Evolutionary conservation across 2,329 filamentous ascomycete genomes (phyloP), one percentile per base, ranked within the genome.

Genomic region (Cercospora sp.): DNA sequence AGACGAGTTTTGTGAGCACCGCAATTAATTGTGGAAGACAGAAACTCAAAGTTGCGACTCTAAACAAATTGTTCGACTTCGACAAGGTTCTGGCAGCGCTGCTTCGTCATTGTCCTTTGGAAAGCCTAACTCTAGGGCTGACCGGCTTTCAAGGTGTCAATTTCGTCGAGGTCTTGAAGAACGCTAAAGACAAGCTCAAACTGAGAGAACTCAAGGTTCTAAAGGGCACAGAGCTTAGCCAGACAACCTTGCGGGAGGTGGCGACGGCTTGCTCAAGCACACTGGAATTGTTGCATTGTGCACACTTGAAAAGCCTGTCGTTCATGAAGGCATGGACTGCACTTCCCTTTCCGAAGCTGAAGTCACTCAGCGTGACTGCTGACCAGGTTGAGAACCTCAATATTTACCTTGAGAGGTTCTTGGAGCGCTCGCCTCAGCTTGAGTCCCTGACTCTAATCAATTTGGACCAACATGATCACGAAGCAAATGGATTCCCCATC

Each of bases 21-120:
- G 82, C 81, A 4, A 80, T 84, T 61, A 79, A 79, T 58, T 76
- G 75, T 20, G 82, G 80, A 2, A 72, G 79, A 8, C 66, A 73
- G 23, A 78, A 77, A 31, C 72, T 83, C n/a, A 77, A 72, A 0
- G 72, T 72, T 7, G 78, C 75, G 2, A 77, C 76, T 0, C 68
- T 81, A 2, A 77, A 79, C 60, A 77, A 78, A 4, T 75, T 83
- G 31, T 75, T 74, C 55, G 79, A 83, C 31, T 69, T 78, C 12
- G 79, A 82, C 36, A 78, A 81, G 33, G 73, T 81, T 0, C 73
- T 79, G 1, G 39, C 36, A n/a, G 80, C 80, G 10, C 73, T 84
- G 2, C 73, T 76, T 1, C 76, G 73, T 16, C 74, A 75, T 2
- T 83, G 81, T 62, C 78, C 72, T 1, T 42, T 79, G 73, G 18